Base-by-base conservation (phyloP, 306 rosid species). In the Quillaja saponaria region DNA sequence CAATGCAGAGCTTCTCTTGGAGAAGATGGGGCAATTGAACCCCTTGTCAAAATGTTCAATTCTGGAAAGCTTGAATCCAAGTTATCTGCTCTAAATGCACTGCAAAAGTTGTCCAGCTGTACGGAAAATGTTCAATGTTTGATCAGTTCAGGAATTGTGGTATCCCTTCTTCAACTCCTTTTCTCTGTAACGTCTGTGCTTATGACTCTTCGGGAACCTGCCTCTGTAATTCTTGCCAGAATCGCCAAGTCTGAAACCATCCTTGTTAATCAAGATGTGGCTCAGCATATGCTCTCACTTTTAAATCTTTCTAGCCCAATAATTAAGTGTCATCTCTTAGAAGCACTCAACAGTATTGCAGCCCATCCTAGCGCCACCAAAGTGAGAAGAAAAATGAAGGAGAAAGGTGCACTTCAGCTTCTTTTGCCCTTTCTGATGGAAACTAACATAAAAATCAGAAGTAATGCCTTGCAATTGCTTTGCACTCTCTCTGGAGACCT, bases 181-280 rank as follows among this genome's bases (percentile, higher is more conserved):
- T 91, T 91, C 72, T 91, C 96, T 1, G 97, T 91, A 2, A 91
- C 97, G 5, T 91, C 97, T 16, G 95, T 84, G 19, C 97, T 91
- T 39, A 88, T 88, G 96, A 84, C 87, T 35, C 87, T 91, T 48
- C 76, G 97, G 7, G 97, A 91, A 72, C 96, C 97, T 13, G 95
- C 89, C 45, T 84, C 97, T 0, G 91, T 84, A 8, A 87, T 91
- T 84, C 90, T 91, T 15, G 96, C 95, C n/a, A 78, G 79, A 74
- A 80, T 91, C 19, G 90, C 96, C 47, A 69, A 84, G 57, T 85
- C 95, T 1, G 97, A 91, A 63, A 68, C 91, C 7, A 28, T 80
- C 37, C 89, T 88, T 52, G 71, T 80, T 10, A 80, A 84, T 61
- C 78, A 57, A 49, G 86, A 82, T 45, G 84, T 81, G 14, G 84